These are phyloP conservation scores for Cladophialophora yegresii DNA, from an alignment of 2,329 filamentous ascomycete genomes.

Conservation along the genomic window DNA sequence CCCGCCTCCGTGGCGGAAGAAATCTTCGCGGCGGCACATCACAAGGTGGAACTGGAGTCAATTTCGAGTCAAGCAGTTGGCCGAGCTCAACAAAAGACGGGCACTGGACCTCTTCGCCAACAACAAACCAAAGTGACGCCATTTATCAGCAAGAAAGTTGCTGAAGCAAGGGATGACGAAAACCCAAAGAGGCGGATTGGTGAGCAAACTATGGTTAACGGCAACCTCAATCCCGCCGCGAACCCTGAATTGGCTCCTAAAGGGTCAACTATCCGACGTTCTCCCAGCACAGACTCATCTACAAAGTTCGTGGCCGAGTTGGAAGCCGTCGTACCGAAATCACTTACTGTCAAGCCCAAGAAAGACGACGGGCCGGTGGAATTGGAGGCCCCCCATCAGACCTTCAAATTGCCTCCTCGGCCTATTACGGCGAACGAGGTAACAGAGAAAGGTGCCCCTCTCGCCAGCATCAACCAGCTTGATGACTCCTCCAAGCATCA, in stretches of 20 bases:
- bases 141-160: not conserved
- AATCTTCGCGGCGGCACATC: conserved; percentile 16
- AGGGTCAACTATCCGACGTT: not conserved
- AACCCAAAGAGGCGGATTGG: not conserved
- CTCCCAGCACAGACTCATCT: not conserved
- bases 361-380: conserved; percentile 26
- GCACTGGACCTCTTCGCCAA: no score
- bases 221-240: not conserved
- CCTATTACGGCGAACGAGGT: conserved; percentile 14
- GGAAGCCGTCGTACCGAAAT: conserved; percentile 27
- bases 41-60: not conserved
- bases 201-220: not conserved
- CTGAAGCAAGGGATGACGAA: not conserved
- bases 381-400: conserved; percentile 32
- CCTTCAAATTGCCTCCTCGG: conserved; percentile 33
- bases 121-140: not conserved
- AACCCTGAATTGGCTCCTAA: not conserved
- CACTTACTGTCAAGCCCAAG: conserved; percentile 4
- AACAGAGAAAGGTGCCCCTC: conserved; percentile 21
- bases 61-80: not conserved
- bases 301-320: conserved; percentile 34
- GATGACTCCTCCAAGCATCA: conserved; percentile 31
- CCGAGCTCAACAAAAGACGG: not conserved
- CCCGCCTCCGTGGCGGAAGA: conserved; percentile 25
- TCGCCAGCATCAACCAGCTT: conserved; percentile 18